phyloP scores from a whole-genome alignment of 2,329 filamentous ascomycete species.

The Aaosphaeria arxii region DNA sequence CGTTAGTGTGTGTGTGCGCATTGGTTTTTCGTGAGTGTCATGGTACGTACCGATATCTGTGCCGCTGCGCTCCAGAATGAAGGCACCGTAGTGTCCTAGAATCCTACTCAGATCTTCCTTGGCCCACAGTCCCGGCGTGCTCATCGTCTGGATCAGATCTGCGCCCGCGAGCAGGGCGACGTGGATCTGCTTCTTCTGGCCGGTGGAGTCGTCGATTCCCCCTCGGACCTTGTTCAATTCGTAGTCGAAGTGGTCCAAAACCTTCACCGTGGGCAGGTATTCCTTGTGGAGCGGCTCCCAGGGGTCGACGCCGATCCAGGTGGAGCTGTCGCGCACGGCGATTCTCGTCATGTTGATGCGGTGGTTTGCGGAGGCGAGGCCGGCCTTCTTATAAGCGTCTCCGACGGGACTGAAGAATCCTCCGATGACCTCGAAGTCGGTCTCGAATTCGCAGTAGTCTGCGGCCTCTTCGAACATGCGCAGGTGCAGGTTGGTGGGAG shows the following conservation, averaged over 20 bases:
- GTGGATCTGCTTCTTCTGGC: conserved; percentile 64
- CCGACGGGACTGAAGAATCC: conserved; percentile 80
- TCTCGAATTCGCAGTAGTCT: conserved; percentile 70
- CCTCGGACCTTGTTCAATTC: conserved; percentile 80
- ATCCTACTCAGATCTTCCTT: conserved; percentile 84
- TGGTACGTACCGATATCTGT: conserved; percentile 64
- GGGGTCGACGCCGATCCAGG: conserved; percentile 37
- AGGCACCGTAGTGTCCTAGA: conserved; percentile 75
- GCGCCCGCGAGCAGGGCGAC: conserved; percentile 78
- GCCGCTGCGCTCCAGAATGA: conserved; percentile 83
- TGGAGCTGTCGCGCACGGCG: conserved; percentile 66
- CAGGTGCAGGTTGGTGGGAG: conserved; percentile 72
- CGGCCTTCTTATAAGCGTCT: conserved; percentile 75
- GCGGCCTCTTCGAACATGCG: conserved; percentile 87
- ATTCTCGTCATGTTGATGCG: conserved; percentile 83
- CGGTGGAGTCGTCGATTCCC: conserved; percentile 68
- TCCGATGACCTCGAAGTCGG: conserved; percentile 78
- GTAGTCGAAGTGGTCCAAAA: conserved; percentile 86
- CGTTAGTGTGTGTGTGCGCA: too few species aligned
- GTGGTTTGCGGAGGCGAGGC: conserved; percentile 69
- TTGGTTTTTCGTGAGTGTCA: conserved; percentile 3
- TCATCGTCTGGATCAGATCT: conserved; percentile 52
- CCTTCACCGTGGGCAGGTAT: conserved; percentile 85
- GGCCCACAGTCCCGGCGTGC: conserved; percentile 68
- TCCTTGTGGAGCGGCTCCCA: conserved; percentile 78